These are phyloP conservation scores for Fomes fomentarius DNA, from an alignment of 1,284 basidiomycete genomes.

Conservation along the genomic window DNA sequence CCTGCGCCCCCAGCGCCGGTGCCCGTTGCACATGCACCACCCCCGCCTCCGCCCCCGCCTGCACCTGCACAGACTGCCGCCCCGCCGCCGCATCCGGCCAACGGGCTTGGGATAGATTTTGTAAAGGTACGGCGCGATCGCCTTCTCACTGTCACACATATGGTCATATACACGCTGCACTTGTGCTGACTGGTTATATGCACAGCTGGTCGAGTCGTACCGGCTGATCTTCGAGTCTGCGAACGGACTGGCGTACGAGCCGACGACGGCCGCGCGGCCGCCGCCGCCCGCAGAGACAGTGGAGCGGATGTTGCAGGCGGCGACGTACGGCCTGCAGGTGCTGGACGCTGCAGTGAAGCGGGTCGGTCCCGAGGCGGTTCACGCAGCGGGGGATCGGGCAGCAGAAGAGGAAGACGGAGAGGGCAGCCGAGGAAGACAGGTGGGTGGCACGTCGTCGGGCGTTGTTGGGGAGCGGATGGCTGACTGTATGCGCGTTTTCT, in stretches of 20 bases:
- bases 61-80: constrained; percentile 16
- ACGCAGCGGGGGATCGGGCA: constrained; percentile 17
- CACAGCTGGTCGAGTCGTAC: constrained; percentile 51
- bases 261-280: constrained; percentile 31
- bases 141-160: neutral
- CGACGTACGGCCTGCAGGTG: constrained; percentile 55
- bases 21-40: constrained; percentile 18
- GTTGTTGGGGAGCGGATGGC: neutral
- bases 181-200: constrained; percentile 13
- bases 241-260: constrained; percentile 33
- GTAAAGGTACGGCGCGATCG: constrained; percentile 44
- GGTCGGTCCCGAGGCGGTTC: constrained; percentile 24
- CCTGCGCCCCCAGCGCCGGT: constrained; percentile 12
- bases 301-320: constrained; percentile 51
- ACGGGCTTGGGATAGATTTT: constrained; percentile 49
- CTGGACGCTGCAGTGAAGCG: constrained; percentile 44
- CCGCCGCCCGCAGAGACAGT: constrained; percentile 40
- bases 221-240: constrained; percentile 45
- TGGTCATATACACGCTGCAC: neutral
- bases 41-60: constrained; percentile 19
- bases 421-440: constrained; percentile 25
- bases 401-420: constrained; percentile 24
- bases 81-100: neutral
- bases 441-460: constrained; percentile 14
- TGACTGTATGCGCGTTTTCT: constrained; percentile 1